Base-by-base conservation (phyloP, 2,329 filamentous ascomycete genomes). In the Pseudogymnoascus sp. region DNA sequence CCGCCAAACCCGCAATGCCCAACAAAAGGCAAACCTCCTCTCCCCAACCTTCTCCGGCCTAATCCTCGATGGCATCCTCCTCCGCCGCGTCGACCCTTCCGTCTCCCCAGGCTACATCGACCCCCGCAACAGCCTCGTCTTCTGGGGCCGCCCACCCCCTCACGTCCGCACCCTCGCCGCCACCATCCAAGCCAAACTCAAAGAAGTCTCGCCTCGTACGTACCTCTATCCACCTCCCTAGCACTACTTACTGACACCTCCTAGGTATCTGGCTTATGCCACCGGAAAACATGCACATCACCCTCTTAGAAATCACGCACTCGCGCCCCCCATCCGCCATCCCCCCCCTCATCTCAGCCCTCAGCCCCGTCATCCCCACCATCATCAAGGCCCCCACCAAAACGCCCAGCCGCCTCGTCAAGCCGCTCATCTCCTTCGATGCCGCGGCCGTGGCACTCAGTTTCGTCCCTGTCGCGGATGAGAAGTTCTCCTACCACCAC, bases 261-360 rank as follows among this genome's bases (percentile, higher is more conserved):
- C 33, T 67, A 93, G 90, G 81, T 67, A 77, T 96, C 26, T 97
- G 93, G 93, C 80, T 93, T 47, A 96, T 96, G 89, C 91, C 93
- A 0, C 76, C 81, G 8, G 79, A 88, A 62, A 83, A 83, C 65
- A 86, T 96, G 72, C 93, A 97, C 75, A 85, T 96, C 76, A 97
- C 93, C 0, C 83, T 86, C 0, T 80, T 97, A 2, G 93, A 97
- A 74, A 79, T 96, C 29, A 85, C 88, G n/a, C 91, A 95, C 74
- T 92, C 88, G 24, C 86, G 86, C 61, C 91, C 89, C 0, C 77
- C 84, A 0, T 76, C 80, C 0, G 87, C 93, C 71, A 90, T 96
- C 56, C 80, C 81, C 10, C 73, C 76, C 0, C 78, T 96, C 10
- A 81, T 90, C 42, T 71, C 81, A 1, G 74, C 76, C 7, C 78